phyloP scores from a whole-genome alignment of 805 yeast genomes.

The Yamadazyma philogaea region DNA sequence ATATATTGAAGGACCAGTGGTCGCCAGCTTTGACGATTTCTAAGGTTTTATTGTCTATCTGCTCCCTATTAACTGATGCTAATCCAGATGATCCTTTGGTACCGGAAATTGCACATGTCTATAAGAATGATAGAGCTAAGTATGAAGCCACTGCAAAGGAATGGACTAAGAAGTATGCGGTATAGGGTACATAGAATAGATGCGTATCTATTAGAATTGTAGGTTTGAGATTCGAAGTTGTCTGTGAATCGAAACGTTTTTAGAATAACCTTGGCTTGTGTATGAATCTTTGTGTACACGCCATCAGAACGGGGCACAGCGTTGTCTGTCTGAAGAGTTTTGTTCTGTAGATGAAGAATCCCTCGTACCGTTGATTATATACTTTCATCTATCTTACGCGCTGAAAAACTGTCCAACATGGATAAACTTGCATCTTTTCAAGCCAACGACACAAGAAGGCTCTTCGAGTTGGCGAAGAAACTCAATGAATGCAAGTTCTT shows the following conservation, averaged over 20 bases:
- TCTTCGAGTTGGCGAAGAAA: slow-evolving; percentile 35
- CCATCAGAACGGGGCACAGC: no score
- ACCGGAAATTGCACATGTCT: slow-evolving; percentile 95
- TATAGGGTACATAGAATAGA: slow-evolving; percentile 22
- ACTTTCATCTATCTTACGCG: slow-evolving; percentile 1
- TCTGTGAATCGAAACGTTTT: no score
- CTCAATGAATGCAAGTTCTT: slow-evolving; percentile 32
- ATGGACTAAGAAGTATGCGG: slow-evolving; percentile 98
- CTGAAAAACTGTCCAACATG: slow-evolving; percentile 20
- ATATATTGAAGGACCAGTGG: slow-evolving; percentile 97
- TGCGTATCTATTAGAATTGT: not conserved
- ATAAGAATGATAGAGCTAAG: slow-evolving; percentile 89
- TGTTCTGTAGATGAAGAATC: no score
- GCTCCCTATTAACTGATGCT: slow-evolving; percentile 95
- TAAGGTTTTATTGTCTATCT: slow-evolving; percentile 89
- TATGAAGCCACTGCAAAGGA: slow-evolving; percentile 97
- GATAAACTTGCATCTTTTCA: slow-evolving; percentile 38
- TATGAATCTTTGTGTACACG: no score
- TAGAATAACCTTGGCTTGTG: no score
- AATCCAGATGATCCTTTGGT: slow-evolving; percentile 99
- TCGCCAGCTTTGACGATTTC: slow-evolving; percentile 97
- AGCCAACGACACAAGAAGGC: slow-evolving; percentile 26
- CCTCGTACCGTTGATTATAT: no score
- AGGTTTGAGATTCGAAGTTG: no score
- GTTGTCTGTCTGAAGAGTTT: no score